phyloP scores from a whole-genome alignment of 176 grass and related monocot genomes.

The Triticum timopheevii region DNA sequence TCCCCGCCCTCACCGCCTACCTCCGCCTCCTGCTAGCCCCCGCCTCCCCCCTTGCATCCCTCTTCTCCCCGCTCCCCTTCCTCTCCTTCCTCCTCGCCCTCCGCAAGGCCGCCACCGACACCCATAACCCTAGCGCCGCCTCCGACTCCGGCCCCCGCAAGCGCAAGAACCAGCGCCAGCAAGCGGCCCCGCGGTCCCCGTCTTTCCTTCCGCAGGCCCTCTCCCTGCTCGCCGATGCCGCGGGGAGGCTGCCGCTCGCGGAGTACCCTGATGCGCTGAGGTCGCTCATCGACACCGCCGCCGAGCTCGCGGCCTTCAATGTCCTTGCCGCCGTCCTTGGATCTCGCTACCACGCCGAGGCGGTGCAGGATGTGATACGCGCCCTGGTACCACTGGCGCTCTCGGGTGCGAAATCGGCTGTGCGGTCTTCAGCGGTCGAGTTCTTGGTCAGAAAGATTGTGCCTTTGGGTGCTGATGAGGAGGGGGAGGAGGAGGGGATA shows the following conservation, averaged over 20 bases:
- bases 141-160: slow-evolving; percentile 28
- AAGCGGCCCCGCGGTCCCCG: background rate
- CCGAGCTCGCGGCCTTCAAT: slow-evolving; percentile 44
- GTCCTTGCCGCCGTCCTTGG: slow-evolving; percentile 56
- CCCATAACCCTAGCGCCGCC: background rate
- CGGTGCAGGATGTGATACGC: slow-evolving; percentile 57
- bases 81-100: slow-evolving; percentile 74
- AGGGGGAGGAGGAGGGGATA: slow-evolving; percentile 56
- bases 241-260: slow-evolving; percentile 60
- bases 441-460: slow-evolving; percentile 68
- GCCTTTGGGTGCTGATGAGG: slow-evolving; percentile 56
- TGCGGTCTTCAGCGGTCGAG: slow-evolving; percentile 38
- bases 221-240: slow-evolving; percentile 49
- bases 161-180: slow-evolving; percentile 27
- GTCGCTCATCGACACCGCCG: slow-evolving; percentile 61
- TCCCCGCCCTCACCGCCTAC: slow-evolving; percentile 45
- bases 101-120: slow-evolving; percentile 37
- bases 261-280: slow-evolving; percentile 55
- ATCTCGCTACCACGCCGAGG: slow-evolving; percentile 39
- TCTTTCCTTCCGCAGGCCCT: slow-evolving; percentile 44
- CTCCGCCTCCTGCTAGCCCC: slow-evolving; percentile 55
- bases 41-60: slow-evolving; percentile 44
- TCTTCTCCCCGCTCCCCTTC: slow-evolving; percentile 65
- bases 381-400: slow-evolving; percentile 51
- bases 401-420: slow-evolving; percentile 33